Evolutionary conservation across 2,329 filamentous ascomycete genomes (phyloP).

Genomic region (Phoma sp.): DNA sequence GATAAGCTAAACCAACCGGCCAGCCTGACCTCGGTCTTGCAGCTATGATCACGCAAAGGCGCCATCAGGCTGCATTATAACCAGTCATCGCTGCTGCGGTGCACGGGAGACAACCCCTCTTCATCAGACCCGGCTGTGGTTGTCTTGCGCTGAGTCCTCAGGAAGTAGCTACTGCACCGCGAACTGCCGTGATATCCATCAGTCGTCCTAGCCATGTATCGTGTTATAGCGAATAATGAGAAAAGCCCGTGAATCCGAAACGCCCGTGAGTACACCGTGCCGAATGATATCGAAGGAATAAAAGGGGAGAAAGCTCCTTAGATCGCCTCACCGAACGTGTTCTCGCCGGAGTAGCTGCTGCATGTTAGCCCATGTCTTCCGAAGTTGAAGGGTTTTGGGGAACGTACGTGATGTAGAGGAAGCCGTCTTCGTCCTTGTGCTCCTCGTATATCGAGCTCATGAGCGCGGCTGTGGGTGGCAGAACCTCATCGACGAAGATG

Average conservation of each 20-base stretch:
- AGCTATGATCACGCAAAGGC: slow-evolving; percentile 2
- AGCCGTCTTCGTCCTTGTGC: slow-evolving; percentile 89
- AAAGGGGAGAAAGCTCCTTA: slow-evolving; percentile 33
- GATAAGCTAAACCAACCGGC: slow-evolving; percentile 17
- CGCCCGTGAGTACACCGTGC: slow-evolving; percentile 39
- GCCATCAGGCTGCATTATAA: background rate
- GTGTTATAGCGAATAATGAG: slow-evolving; percentile 29
- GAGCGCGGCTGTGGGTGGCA: slow-evolving; percentile 93
- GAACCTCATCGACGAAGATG: slow-evolving; percentile 99
- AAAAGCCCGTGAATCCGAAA: slow-evolving; percentile 37
- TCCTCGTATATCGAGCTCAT: slow-evolving; percentile 99
- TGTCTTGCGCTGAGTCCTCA: slow-evolving; percentile 17
- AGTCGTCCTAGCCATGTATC: slow-evolving; percentile 27
- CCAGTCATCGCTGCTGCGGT: background rate
- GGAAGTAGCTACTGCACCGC: slow-evolving; percentile 12
- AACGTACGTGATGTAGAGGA: slow-evolving; percentile 94
- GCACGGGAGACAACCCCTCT: background rate
- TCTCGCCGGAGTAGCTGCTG: slow-evolving; percentile 90
- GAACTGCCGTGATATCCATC: slow-evolving; percentile 22
- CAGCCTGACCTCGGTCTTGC: slow-evolving; percentile 8
- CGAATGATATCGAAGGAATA: slow-evolving; percentile 28
- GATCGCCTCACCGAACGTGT: slow-evolving; percentile 80
- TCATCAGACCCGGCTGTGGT: background rate
- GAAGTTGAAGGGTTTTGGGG: background rate
- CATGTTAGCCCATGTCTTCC: slow-evolving; percentile 29